A percentile compares a stretch with the other conserved stretches of the same genome.
These are phyloP conservation scores for Spinellus fusiger DNA, from an alignment of 192 early-diverging fungal species.

Conservation along the genomic window DNA sequence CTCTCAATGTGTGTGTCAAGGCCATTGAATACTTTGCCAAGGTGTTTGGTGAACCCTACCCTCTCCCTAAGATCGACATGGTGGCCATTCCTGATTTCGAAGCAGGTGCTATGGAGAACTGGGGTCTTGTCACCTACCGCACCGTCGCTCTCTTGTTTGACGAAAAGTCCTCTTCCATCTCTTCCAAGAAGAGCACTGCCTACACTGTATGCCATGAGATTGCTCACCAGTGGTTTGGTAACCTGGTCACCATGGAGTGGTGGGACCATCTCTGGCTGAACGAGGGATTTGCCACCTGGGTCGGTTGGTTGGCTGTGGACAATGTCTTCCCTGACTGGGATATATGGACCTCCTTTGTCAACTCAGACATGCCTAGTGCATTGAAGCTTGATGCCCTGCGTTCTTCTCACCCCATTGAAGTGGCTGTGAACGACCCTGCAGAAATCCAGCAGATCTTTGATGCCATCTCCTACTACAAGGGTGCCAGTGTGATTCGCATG, in stretches of 20 bases:
- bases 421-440: slow-evolving; percentile 73
- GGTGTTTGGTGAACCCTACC: slow-evolving; percentile 83
- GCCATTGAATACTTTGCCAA: slow-evolving; percentile 84
- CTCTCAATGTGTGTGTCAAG: slow-evolving; percentile 67
- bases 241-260: slow-evolving; percentile 92
- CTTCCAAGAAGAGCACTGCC: slow-evolving; percentile 77
- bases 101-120: slow-evolving; percentile 88
- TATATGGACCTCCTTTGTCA: slow-evolving; percentile 85
- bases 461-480: slow-evolving; percentile 87
- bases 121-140: slow-evolving; percentile 93
- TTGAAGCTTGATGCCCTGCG: slow-evolving; percentile 77
- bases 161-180: slow-evolving; percentile 65
- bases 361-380: slow-evolving; percentile 69
- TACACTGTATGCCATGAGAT: slow-evolving; percentile 90
- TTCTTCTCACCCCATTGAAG: slow-evolving; percentile 90
- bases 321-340: slow-evolving; percentile 93
- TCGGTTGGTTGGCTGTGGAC: slow-evolving; percentile 83
- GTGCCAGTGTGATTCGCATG: slow-evolving; percentile 93
- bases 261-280: slow-evolving; percentile 96
- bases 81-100: slow-evolving; percentile 90
- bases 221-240: slow-evolving; percentile 90
- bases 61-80: slow-evolving; percentile 87
- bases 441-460: slow-evolving; percentile 96
- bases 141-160: slow-evolving; percentile 82
- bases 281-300: slow-evolving; percentile 97